Evolutionary conservation across 768 basidiomycete genomes (phyloP), one percentile per base, ranked within the genome.

Genomic region (Rossbeevera mucosa): DNA sequence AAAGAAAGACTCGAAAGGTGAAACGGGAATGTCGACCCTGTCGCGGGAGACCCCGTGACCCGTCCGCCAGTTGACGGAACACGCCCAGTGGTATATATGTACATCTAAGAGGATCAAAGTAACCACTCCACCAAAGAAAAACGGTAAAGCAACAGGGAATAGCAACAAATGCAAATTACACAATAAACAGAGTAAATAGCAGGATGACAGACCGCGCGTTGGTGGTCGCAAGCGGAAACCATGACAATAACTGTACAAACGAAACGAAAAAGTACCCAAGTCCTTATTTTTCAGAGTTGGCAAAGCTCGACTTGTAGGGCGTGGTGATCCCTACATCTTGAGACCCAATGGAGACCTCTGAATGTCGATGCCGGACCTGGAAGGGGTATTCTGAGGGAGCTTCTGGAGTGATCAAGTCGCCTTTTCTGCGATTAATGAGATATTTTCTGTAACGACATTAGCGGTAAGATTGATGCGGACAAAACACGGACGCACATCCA

Each of bases 401-500:
- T 13, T 65, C 59, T 2, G 31, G 30, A 5, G 4, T 2, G n/a
- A n/a, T n/a, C n/a, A n/a, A n/a, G 0, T 41, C 22, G 2, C 11
- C 18, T 16, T 11, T 50, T 13, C 48, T 52, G 29, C 55, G 69
- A 13, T 33, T 51, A 5, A 67, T 24, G 30, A 72, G 30, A 26
- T 63, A 61, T 56, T 59, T 71, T 11, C 69, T 71, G 20, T 28
- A 45, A 16, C 6, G 6, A 44, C 7, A 18, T 59, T 13, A 59
- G 51, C 4, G 16, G 9, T 4, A 33, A 13, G 7, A 30, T 26
- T 7, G 21, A 20, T 16, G 3, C 13, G 21, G 44, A 7, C 4
- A n/a, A 13, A 40, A 14, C 11, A 2, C 18, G 2, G 16, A 76
- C 80, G 55, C 67, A 83, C 85, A 88, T 70, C 88, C 87, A 90